Conservation (phyloP, 352 stramenopile genomes). For the Aphanomyces cochlioides region DNA sequence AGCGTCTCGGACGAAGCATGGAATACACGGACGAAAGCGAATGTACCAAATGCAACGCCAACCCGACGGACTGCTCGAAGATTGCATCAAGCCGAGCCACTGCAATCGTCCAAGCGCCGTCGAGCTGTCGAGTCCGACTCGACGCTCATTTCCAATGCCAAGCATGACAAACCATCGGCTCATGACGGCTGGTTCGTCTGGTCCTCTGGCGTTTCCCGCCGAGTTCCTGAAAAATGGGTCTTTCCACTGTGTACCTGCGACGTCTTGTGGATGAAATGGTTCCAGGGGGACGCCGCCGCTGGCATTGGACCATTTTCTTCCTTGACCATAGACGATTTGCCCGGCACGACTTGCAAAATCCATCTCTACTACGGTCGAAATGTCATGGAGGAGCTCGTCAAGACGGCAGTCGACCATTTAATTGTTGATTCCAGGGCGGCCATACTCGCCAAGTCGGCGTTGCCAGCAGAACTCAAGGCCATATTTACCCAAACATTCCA, state of each 20-base stretch:
- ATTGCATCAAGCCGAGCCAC: too few species aligned
- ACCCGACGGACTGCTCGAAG: too few species aligned
- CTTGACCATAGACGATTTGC: background rate
- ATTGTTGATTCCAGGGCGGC: background rate
- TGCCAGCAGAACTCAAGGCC: background rate
- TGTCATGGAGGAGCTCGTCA: background rate
- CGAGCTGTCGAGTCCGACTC: too few species aligned
- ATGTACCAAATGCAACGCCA: too few species aligned
- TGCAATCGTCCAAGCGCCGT: too few species aligned
- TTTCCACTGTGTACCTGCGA: background rate
- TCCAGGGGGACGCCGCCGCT: background rate
- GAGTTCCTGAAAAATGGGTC: background rate
- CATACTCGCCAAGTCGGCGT: background rate
- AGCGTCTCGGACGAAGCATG: too few species aligned
- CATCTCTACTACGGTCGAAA: background rate
- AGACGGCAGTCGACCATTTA: background rate
- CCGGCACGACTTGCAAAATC: background rate
- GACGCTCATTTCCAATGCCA: too few species aligned
- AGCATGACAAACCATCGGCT: too few species aligned
- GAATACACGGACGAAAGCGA: too few species aligned
- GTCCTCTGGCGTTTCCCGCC: background rate
- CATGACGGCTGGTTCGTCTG: background rate
- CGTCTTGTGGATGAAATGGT: slow-evolving; percentile 1
- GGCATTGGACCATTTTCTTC: background rate
- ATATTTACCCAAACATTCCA: too few species aligned